Conservation (phyloP, 2,329 filamentous ascomycete genomes). For the Trichoderma sp. region DNA sequence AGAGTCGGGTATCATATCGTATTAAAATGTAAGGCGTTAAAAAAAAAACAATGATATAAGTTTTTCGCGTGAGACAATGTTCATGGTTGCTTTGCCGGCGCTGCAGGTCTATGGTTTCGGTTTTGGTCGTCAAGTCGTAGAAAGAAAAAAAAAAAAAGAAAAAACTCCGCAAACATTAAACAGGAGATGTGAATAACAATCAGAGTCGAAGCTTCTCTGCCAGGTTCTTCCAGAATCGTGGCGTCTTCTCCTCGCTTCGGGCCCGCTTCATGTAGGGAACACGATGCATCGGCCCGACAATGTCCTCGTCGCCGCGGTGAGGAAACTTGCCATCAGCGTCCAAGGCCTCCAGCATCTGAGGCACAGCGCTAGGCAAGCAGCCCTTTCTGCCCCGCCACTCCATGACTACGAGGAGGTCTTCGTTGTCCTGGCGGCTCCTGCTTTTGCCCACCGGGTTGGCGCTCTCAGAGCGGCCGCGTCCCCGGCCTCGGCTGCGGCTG, state of each 20-base stretch:
- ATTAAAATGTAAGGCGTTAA: slow-evolving; percentile 25
- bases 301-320: slow-evolving; percentile 83
- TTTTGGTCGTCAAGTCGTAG: slow-evolving; percentile 39
- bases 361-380: slow-evolving; percentile 64
- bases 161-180: neutral
- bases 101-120: slow-evolving; percentile 47
- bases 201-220: slow-evolving; percentile 47
- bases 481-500: slow-evolving; percentile 45
- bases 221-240: slow-evolving; percentile 52
- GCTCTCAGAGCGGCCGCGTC: slow-evolving; percentile 40
- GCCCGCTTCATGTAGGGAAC: slow-evolving; percentile 55
- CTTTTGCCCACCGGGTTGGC: slow-evolving; percentile 44
- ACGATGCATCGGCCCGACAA: slow-evolving; percentile 86
- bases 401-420: slow-evolving; percentile 43
- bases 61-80: slow-evolving; percentile 19
- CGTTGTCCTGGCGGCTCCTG: slow-evolving; percentile 41
- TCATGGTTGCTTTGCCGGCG: slow-evolving; percentile 21
- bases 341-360: slow-evolving; percentile 66
- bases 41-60: neutral
- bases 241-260: slow-evolving; percentile 47
- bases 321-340: slow-evolving; percentile 84
- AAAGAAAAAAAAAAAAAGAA: neutral
- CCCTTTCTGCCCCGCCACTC: slow-evolving; percentile 54
- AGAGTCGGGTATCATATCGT: slow-evolving; percentile 26
- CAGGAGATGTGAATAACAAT: neutral